Conservation (phyloP, 805 yeast genomes). For the Torulaspora gathmanii region DNA sequence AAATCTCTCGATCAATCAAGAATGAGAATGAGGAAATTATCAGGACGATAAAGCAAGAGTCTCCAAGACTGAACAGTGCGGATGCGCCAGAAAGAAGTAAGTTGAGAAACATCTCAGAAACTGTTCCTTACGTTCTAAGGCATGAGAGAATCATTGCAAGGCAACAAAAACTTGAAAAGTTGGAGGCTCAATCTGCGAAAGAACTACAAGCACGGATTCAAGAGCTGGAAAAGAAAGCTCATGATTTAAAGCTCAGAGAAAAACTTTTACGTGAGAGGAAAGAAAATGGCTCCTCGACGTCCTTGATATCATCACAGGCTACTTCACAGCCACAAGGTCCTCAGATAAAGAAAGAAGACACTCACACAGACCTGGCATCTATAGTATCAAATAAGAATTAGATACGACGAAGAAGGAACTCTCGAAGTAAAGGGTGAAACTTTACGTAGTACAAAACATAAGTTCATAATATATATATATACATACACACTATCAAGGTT, state of each 20-base stretch:
- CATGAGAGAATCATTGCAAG: constrained; percentile 71
- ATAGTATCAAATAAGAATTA: constrained; percentile 34
- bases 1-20: constrained; percentile 36
- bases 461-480: constrained; percentile 3
- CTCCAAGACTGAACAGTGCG: constrained; percentile 31
- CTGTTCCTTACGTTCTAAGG: constrained; percentile 77
- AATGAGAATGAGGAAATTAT: constrained; percentile 39
- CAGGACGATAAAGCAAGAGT: constrained; percentile 36
- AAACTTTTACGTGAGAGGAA: constrained; percentile 39
- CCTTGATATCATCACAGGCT: constrained; percentile 17
- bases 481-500: constrained; percentile 5
- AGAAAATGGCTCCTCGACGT: constrained; percentile 17
- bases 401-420: neutral
- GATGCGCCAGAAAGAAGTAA: constrained; percentile 49
- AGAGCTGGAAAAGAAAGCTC: constrained; percentile 69
- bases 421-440: neutral
- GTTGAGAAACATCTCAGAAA: constrained; percentile 71
- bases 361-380: constrained; percentile 51
- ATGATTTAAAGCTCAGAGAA: constrained; percentile 64
- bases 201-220: constrained; percentile 73
- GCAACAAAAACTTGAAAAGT: constrained; percentile 72
- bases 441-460: constrained; percentile 4
- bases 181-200: constrained; percentile 72
- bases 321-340: constrained; percentile 14
- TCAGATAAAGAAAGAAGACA: constrained; percentile 46